phyloP scores from a whole-genome alignment of 164 flowering plant genomes.

The Cinnamomum chago region DNA sequence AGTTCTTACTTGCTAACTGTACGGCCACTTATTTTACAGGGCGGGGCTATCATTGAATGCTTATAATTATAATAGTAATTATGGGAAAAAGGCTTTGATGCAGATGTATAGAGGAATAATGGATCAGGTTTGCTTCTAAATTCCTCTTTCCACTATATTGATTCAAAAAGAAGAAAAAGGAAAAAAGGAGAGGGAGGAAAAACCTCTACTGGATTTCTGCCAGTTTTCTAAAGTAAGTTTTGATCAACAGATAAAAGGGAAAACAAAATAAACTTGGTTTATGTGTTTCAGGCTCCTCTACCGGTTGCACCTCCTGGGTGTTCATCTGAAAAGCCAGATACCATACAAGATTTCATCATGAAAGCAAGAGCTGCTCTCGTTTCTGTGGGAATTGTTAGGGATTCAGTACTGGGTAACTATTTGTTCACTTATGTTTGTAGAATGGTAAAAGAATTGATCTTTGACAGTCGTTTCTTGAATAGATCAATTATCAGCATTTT shows the following conservation, averaged over 20 bases:
- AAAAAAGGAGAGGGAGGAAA: not conserved
- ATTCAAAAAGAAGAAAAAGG: not conserved
- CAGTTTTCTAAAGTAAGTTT: not conserved
- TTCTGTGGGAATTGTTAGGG: conserved; percentile 92
- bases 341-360: conserved; percentile 55
- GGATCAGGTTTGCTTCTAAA: conserved; percentile 60
- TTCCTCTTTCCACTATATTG: not conserved
- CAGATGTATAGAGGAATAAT: conserved; percentile 83
- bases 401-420: conserved; percentile 56
- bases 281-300: conserved; percentile 52
- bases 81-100: conserved; percentile 81
- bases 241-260: not conserved
- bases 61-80: conserved; percentile 87
- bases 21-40: conserved; percentile 42
- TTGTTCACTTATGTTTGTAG: not conserved
- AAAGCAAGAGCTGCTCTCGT: conserved; percentile 92
- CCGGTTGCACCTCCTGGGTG: conserved; percentile 93
- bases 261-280: too few relatives aligned
- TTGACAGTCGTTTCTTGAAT: not conserved
- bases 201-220: not conserved
- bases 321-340: conserved; percentile 72
- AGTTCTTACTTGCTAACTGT: conserved; percentile 11
- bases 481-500: conserved; percentile 7
- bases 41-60: conserved; percentile 96
- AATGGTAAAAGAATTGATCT: not conserved